These are phyloP conservation scores for Rhododendron mucronatum DNA, from an alignment of 148 eudicot species.

Conservation along the genomic window DNA sequence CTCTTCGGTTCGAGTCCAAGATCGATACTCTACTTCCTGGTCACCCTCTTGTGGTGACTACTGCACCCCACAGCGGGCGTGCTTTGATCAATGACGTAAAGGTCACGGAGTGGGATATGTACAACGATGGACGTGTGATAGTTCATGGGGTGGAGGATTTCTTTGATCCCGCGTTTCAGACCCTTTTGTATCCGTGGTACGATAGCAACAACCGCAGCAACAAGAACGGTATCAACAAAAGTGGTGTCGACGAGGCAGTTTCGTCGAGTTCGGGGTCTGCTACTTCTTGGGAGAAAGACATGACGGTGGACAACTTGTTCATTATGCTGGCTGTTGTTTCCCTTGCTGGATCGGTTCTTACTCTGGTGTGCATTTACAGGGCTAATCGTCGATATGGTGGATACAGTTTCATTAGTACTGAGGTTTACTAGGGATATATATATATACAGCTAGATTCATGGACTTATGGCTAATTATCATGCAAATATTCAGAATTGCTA, in stretches of 20 bases:
- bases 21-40: neutral
- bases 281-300: neutral
- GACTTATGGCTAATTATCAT: neutral
- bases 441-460: neutral
- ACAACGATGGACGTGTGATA: neutral
- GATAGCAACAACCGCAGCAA: neutral
- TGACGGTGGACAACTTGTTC: neutral
- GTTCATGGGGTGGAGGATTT: constrained; percentile 3
- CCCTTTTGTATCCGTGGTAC: neutral
- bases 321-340: neutral
- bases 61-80: neutral
- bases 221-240: neutral
- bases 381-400: neutral
- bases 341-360: neutral
- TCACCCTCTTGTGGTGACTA: neutral
- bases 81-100: neutral
- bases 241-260: neutral
- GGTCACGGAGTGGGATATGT: neutral
- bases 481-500: too few relatives aligned
- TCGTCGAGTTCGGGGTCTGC: neutral
- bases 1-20: neutral
- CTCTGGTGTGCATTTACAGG: neutral
- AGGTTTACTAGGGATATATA: neutral
- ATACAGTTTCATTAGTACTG: neutral
- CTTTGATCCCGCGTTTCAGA: neutral